Evolutionary conservation across 2,329 filamentous ascomycete genomes (phyloP).

Genomic region (Apiospora saccharicola): DNA sequence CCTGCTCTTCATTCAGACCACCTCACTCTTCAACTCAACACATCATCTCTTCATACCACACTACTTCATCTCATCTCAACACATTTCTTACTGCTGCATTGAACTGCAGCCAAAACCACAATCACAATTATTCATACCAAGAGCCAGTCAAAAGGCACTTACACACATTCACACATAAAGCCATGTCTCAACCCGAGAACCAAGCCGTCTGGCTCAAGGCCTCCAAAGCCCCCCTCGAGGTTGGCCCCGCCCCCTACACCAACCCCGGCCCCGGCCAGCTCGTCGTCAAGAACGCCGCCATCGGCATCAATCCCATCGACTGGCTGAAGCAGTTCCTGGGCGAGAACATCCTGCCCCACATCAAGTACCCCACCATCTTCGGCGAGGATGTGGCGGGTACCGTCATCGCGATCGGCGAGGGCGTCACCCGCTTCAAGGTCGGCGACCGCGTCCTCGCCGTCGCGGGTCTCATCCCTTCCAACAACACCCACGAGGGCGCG

Average conservation of each 20-base stretch:
- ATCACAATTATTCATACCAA: not conserved
- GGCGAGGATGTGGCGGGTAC: conserved; percentile 37
- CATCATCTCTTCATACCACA: no score
- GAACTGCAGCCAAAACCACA: not conserved
- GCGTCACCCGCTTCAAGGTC: conserved; percentile 26
- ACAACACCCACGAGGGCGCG: conserved; percentile 19
- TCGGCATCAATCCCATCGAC: conserved; percentile 27
- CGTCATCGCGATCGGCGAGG: conserved; percentile 32
- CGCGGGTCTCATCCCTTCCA: conserved; percentile 9
- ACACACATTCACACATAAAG: not conserved
- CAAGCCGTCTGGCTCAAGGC: conserved; percentile 23
- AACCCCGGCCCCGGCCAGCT: conserved; percentile 10
- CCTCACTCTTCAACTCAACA: no score
- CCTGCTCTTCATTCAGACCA: no score
- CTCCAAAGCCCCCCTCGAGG: conserved; percentile 22
- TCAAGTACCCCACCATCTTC: conserved; percentile 22
- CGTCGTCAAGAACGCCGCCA: conserved; percentile 22
- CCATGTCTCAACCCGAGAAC: not conserved
- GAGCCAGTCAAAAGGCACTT: no score
- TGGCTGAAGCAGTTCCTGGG: not conserved
- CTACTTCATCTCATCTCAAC: not conserved
- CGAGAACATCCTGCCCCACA: conserved; percentile 3
- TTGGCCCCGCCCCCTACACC: conserved; percentile 22
- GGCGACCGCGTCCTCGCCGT: conserved; percentile 34
- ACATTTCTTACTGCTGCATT: no score